These are phyloP conservation scores for Meredithiella fracta DNA, from an alignment of 2,329 filamentous ascomycete genomes.

Conservation along the genomic window DNA sequence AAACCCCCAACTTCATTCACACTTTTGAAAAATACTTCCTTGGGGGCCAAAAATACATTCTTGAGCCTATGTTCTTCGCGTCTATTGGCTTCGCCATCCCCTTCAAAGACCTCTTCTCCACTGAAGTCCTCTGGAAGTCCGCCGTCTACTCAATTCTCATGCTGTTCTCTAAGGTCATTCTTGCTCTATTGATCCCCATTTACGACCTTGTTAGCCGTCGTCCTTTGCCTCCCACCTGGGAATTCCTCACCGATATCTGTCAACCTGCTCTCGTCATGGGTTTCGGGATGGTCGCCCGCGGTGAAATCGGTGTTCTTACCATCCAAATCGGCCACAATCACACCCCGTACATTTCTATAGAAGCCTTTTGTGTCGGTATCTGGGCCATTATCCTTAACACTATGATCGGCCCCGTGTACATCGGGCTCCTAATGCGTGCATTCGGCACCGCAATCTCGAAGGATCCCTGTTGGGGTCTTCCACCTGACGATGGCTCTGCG, in stretches of 20 bases:
- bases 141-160: constrained; percentile 40
- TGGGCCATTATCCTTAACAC: constrained; percentile 43
- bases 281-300: constrained; percentile 41
- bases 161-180: constrained; percentile 26
- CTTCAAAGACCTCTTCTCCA: constrained; percentile 36
- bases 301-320: constrained; percentile 46
- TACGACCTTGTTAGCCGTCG: constrained; percentile 20
- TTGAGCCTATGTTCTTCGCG: constrained; percentile 43
- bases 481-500: background rate
- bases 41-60: constrained; percentile 25
- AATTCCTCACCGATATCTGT: constrained; percentile 18
- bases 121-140: constrained; percentile 37
- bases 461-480: constrained; percentile 11
- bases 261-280: constrained; percentile 40
- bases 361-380: constrained; percentile 35
- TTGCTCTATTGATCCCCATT: constrained; percentile 16
- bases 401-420: constrained; percentile 34
- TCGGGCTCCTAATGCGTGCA: constrained; percentile 29
- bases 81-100: constrained; percentile 44
- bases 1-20: constrained; percentile 24
- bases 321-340: constrained; percentile 18
- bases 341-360: constrained; percentile 33
- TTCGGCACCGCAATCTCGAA: constrained; percentile 1
- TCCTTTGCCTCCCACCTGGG: background rate
- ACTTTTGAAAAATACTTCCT: constrained; percentile 24